Evolutionary conservation across 495 filamentous ascomycete genomes (phyloP).

Genomic region (Cercophora samala): DNA sequence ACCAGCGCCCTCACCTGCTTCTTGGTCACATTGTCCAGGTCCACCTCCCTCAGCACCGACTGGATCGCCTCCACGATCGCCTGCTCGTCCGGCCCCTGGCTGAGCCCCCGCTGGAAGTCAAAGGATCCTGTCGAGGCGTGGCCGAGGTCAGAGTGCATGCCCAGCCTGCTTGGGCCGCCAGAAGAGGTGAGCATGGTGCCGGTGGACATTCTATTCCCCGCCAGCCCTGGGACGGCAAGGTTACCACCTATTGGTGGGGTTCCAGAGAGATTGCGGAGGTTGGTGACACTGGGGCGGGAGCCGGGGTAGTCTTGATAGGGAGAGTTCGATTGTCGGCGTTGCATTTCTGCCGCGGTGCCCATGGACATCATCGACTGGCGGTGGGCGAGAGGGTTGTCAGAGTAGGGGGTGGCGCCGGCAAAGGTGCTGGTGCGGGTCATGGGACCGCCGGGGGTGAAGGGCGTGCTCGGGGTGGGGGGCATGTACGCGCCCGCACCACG

Average conservation of each 20-base stretch:
- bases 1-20: slow-evolving; percentile 92
- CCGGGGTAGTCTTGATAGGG: slow-evolving; percentile 51
- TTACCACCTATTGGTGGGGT: slow-evolving; percentile 41
- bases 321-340: slow-evolving; percentile 36
- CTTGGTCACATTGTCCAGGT: slow-evolving; percentile 94
- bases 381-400: slow-evolving; percentile 39
- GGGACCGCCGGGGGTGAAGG: slow-evolving; percentile 47
- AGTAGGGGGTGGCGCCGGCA: slow-evolving; percentile 35
- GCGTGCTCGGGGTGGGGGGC: slow-evolving; percentile 70
- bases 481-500: slow-evolving; percentile 61
- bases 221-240: slow-evolving; percentile 33
- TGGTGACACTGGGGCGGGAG: slow-evolving; percentile 24
- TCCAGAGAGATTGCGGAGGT: slow-evolving; percentile 39
- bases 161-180: slow-evolving; percentile 40
- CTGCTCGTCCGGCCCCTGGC: slow-evolving; percentile 67
- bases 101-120: slow-evolving; percentile 65
- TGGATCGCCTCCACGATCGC: slow-evolving; percentile 80
- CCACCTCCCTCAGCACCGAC: slow-evolving; percentile 78
- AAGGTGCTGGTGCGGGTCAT: slow-evolving; percentile 44
- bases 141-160: slow-evolving; percentile 35
- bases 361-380: slow-evolving; percentile 53
- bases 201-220: slow-evolving; percentile 40
- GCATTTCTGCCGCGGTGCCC: slow-evolving; percentile 43
- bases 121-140: slow-evolving; percentile 63
- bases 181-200: slow-evolving; percentile 38